Evolutionary conservation across 1,284 basidiomycete species (phyloP).

Genomic region (Austroboletus niveus): DNA sequence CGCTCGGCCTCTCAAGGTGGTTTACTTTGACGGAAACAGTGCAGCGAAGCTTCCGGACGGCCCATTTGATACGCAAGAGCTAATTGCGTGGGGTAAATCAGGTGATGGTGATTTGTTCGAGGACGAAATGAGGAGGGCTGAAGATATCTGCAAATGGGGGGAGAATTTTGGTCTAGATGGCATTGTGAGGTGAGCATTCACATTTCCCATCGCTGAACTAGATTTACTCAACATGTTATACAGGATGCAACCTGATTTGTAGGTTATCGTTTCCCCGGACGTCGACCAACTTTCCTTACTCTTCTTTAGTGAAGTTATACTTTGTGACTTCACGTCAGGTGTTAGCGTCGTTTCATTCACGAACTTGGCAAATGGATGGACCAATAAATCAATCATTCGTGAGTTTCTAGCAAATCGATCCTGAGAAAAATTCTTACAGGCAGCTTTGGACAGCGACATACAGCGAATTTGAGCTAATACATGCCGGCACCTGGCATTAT

Average conservation of each 20-base stretch:
- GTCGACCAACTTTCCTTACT: not conserved
- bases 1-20: constrained; percentile 36
- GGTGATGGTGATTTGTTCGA: constrained; percentile 3
- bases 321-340: constrained; percentile 46
- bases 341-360: constrained; percentile 38
- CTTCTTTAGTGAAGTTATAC: constrained; percentile 46
- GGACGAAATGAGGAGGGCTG: constrained; percentile 32
- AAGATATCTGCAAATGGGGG: constrained; percentile 38
- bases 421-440: not conserved
- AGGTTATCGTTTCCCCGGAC: constrained; percentile 13
- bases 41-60: constrained; percentile 37
- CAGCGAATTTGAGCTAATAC: constrained; percentile 13
- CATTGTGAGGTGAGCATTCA: constrained; percentile 21
- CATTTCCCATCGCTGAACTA: not conserved
- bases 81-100: constrained; percentile 37
- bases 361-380: constrained; percentile 13
- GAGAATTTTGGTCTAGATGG: constrained; percentile 36
- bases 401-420: not conserved
- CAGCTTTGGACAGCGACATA: not conserved
- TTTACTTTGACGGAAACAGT: constrained; percentile 47
- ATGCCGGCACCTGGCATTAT: constrained; percentile 36
- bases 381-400: not conserved
- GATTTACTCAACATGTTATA: not conserved
- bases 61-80: constrained; percentile 43
- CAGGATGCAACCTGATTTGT: constrained; percentile 53